A percentile compares a stretch with the other conserved stretches of the same genome.
These are phyloP conservation scores for Kazachstania sp. DNA, from an alignment of 1,139 yeast species.

Conservation along the genomic window DNA sequence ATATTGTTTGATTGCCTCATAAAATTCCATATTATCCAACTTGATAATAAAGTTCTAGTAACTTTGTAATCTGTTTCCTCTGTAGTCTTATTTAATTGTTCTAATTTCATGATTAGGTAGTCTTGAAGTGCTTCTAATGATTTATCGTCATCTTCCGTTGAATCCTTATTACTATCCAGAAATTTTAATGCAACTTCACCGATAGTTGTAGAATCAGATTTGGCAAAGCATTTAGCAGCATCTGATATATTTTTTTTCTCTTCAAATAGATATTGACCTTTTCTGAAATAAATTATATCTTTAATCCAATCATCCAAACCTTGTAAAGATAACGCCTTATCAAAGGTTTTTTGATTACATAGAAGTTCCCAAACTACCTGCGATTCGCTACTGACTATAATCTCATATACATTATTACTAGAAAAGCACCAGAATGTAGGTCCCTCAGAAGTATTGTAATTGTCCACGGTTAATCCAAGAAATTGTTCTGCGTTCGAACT, in stretches of 20 bases:
- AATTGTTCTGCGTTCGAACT: constrained; percentile 34
- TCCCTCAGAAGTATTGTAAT: constrained; percentile 25
- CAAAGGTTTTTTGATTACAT: constrained; percentile 52
- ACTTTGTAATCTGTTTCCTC: constrained; percentile 8
- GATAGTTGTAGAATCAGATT: constrained; percentile 45
- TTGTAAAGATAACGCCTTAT: constrained; percentile 52
- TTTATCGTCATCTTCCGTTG: constrained; percentile 14
- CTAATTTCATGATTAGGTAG: constrained; percentile 50
- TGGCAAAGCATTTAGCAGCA: constrained; percentile 60
- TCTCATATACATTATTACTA: constrained; percentile 47
- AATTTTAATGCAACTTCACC: constrained; percentile 63
- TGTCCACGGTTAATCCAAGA: constrained; percentile 55
- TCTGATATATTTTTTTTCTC: constrained; percentile 30
- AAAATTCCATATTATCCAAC: constrained; percentile 73
- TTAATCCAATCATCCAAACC: constrained; percentile 36
- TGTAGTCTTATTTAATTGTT: constrained; percentile 28
- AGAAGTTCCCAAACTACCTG: constrained; percentile 70
- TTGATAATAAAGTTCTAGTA: constrained; percentile 42
- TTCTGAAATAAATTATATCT: constrained; percentile 51
- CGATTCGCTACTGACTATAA: constrained; percentile 61
- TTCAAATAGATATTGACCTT: constrained; percentile 50
- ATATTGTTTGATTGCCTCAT: constrained; percentile 42
- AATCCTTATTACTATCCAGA: constrained; percentile 34
- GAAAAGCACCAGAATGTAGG: constrained; percentile 57
- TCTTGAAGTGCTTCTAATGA: constrained; percentile 36